Percentiles rank a stretch among this genome's conserved stretches.
Conservation (phyloP, 2,329 filamentous ascomycete genomes). For the Aspergillus sclerotialis region DNA sequence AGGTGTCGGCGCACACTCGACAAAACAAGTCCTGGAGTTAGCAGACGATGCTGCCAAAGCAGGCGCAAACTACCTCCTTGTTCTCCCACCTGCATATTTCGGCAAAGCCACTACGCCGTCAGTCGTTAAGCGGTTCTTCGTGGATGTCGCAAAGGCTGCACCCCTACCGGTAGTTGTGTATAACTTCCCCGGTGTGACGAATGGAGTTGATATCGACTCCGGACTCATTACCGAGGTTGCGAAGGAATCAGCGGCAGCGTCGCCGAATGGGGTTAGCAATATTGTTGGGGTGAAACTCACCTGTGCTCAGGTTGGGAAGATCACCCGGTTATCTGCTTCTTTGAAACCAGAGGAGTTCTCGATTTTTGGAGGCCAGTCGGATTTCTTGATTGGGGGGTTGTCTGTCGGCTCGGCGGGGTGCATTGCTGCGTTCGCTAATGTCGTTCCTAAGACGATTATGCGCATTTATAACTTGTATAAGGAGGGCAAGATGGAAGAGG, state of each 20-base stretch:
- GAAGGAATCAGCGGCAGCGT: slow-evolving; percentile 27
- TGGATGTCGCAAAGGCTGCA: slow-evolving; percentile 47
- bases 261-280: slow-evolving; percentile 38
- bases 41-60: slow-evolving; percentile 53
- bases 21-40: slow-evolving; percentile 55
- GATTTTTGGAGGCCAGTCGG: slow-evolving; percentile 64
- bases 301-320: slow-evolving; percentile 56
- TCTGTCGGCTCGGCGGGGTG: slow-evolving; percentile 48
- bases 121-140: slow-evolving; percentile 55
- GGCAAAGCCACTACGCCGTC: slow-evolving; percentile 53
- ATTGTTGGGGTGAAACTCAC: slow-evolving; percentile 62
- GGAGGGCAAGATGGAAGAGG: slow-evolving; percentile 51
- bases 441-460: slow-evolving; percentile 50
- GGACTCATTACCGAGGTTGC: slow-evolving; percentile 53
- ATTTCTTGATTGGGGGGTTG: slow-evolving; percentile 57
- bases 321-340: slow-evolving; percentile 47
- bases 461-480: slow-evolving; percentile 57
- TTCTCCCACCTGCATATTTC: slow-evolving; percentile 60
- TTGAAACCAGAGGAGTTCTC: slow-evolving; percentile 54
- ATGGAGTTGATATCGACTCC: slow-evolving; percentile 62
- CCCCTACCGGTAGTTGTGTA: slow-evolving; percentile 57
- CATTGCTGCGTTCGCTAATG: slow-evolving; percentile 52
- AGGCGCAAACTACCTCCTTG: slow-evolving; percentile 56
- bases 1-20: slow-evolving; percentile 59
- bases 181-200: slow-evolving; percentile 63